A percentile compares a stretch with the other conserved stretches of the same genome.
phyloP scores from a whole-genome alignment of 2,329 filamentous ascomycete species.

The Exophiala lecanii-corni region DNA sequence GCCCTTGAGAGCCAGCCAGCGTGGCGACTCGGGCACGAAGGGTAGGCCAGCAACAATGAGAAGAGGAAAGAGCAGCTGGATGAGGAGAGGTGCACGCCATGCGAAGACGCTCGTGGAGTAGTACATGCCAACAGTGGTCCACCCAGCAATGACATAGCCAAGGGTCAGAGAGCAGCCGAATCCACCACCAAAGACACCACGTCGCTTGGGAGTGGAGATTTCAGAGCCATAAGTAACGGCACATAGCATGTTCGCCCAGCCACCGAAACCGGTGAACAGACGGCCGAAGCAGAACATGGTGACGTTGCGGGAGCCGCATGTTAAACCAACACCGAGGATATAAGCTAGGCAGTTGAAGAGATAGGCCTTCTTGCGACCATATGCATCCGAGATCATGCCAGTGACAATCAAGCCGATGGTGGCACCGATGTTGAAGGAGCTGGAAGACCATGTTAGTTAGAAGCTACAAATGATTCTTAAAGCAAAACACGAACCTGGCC shows the following conservation, averaged over 20 bases:
- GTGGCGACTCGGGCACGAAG: slow-evolving; percentile 42
- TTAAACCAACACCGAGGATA: slow-evolving; percentile 30
- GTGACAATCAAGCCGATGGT: slow-evolving; percentile 28
- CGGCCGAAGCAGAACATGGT: slow-evolving; percentile 31
- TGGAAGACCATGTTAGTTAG: too few relatives aligned
- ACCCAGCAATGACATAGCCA: slow-evolving; percentile 5
- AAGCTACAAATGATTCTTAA: too few relatives aligned
- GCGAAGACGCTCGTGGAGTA: slow-evolving; percentile 9
- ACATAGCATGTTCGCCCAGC: slow-evolving; percentile 24
- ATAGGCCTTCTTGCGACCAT: slow-evolving; percentile 4
- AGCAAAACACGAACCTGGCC: too few relatives aligned
- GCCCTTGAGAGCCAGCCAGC: slow-evolving; percentile 29
- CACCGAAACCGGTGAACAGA: slow-evolving; percentile 35
- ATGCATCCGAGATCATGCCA: slow-evolving; percentile 2
- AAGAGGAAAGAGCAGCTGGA: slow-evolving; percentile 5
- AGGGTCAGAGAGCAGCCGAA: slow-evolving; percentile 1
- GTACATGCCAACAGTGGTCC: slow-evolving; percentile 6
- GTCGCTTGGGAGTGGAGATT: slow-evolving; percentile 1
- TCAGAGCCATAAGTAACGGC: slow-evolving; percentile 3
- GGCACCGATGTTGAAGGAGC: slow-evolving; percentile 40
- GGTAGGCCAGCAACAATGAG: slow-evolving; percentile 23
- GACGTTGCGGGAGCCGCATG: slow-evolving; percentile 27
- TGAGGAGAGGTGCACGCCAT: slow-evolving; percentile 18
- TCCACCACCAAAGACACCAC: slow-evolving; percentile 4
- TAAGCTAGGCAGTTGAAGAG: slow-evolving; percentile 5